These are phyloP conservation scores for Chrysanthemum makinoi DNA, from an alignment of 129 eudicot genomes.

Conservation along the genomic window DNA sequence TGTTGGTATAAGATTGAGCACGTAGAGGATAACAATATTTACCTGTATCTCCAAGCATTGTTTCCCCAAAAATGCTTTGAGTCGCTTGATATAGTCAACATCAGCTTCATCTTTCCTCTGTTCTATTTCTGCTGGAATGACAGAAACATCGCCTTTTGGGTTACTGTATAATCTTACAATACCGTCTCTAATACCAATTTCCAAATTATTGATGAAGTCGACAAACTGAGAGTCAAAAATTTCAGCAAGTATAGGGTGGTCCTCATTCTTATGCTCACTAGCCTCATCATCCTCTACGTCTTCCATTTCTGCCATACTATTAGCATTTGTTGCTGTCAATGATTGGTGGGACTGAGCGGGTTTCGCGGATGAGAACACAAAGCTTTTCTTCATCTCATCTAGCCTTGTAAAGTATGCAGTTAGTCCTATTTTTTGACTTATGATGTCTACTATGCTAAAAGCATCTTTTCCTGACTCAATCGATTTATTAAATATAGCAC, in stretches of 20 bases:
- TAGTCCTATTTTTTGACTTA: conserved; percentile 76
- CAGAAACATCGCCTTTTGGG: conserved; percentile 71
- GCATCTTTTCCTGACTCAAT: conserved; percentile 55
- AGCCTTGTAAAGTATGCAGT: conserved; percentile 64
- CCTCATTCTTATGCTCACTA: conserved; percentile 52
- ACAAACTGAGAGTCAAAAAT: conserved; percentile 62
- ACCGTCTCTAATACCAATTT: conserved; percentile 56
- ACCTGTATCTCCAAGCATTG: conserved; percentile 93
- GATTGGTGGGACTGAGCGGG: conserved; percentile 42
- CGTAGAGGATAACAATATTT: conserved; percentile 10
- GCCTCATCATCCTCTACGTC: conserved; percentile 49
- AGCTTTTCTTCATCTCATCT: conserved; percentile 82
- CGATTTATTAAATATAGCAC: conserved; percentile 57
- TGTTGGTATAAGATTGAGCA: not conserved
- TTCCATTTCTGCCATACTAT: conserved; percentile 65
- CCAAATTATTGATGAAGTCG: conserved; percentile 49
- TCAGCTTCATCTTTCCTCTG: conserved; percentile 65
- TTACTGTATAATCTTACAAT: conserved; percentile 66
- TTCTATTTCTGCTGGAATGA: conserved; percentile 80
- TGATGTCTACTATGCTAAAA: conserved; percentile 61
- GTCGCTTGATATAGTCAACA: conserved; percentile 62
- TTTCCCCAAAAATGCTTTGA: conserved; percentile 66
- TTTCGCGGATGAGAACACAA: conserved; percentile 56
- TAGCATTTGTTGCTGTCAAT: conserved; percentile 57
- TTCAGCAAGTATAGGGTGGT: conserved; percentile 66